Conservation (phyloP, 352 stramenopile genomes). For the Pythium graminicola region DNA sequence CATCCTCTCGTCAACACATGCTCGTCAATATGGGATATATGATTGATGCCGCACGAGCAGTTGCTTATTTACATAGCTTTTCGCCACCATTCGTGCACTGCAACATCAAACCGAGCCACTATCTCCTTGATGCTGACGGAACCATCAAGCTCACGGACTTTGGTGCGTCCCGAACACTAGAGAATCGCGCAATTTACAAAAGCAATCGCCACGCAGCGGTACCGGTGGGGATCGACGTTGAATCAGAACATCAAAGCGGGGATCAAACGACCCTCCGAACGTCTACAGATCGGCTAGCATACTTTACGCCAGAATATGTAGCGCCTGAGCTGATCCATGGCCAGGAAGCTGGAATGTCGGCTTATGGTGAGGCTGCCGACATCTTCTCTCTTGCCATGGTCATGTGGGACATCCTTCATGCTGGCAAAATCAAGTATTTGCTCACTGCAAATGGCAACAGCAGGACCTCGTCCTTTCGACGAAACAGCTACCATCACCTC, state of each 20-base stretch:
- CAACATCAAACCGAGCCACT: conserved; percentile 57
- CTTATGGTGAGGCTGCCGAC: conserved; percentile 41
- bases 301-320: conserved; percentile 31
- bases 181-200: background rate
- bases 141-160: conserved; percentile 61
- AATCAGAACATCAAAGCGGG: background rate
- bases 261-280: conserved; percentile 18
- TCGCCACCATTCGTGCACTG: conserved; percentile 47
- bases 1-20: conserved; percentile 26
- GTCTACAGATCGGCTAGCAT: conserved; percentile 43
- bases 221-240: background rate
- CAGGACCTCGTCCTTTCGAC: too few relatives aligned
- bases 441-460: background rate
- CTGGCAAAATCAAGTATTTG: conserved; percentile 40
- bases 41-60: conserved; percentile 34
- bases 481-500: too few relatives aligned
- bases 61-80: conserved; percentile 54
- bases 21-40: conserved; percentile 34
- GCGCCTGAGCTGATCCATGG: conserved; percentile 43
- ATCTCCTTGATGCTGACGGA: conserved; percentile 35
- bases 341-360: conserved; percentile 12
- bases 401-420: conserved; percentile 46
- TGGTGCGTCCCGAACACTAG: conserved; percentile 31
- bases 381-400: conserved; percentile 43
- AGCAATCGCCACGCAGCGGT: background rate